phyloP scores from a whole-genome alignment of 305 asterid genomes.

The Euphrasia arctica region DNA sequence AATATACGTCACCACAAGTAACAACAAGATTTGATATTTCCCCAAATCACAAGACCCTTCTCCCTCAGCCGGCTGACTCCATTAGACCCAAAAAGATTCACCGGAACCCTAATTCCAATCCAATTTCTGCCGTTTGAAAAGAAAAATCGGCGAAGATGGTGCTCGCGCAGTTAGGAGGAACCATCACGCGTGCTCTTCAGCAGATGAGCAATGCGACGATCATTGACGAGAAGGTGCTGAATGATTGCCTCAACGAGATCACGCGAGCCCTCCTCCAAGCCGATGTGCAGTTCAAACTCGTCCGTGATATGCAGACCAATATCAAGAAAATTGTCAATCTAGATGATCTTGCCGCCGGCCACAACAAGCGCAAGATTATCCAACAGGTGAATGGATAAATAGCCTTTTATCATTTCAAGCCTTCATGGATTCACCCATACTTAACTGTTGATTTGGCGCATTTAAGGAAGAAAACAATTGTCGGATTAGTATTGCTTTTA shows the following conservation, averaged over 20 bases:
- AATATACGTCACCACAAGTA: not conserved
- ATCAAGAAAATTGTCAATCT: slow-evolving; percentile 90
- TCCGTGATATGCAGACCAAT: slow-evolving; percentile 76
- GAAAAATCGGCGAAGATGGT: slow-evolving; percentile 57
- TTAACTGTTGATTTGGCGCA: slow-evolving; percentile 4
- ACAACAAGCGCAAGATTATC: slow-evolving; percentile 86
- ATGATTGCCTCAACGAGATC: slow-evolving; percentile 89
- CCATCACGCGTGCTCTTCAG: slow-evolving; percentile 97
- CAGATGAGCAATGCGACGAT: slow-evolving; percentile 99
- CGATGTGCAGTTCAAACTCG: slow-evolving; percentile 86
- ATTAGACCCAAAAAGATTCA: not conserved
- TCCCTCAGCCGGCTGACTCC: slow-evolving; percentile 11
- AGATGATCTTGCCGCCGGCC: slow-evolving; percentile 98
- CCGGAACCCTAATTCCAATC: slow-evolving; percentile 27
- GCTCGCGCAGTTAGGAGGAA: slow-evolving; percentile 88
- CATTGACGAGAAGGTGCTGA: slow-evolving; percentile 86
- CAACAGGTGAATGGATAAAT: slow-evolving; percentile 52
- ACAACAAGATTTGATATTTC: not conserved
- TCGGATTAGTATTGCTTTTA: too few species aligned
- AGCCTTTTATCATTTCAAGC: not conserved
- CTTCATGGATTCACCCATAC: slow-evolving; percentile 2
- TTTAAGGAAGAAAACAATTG: too few species aligned
- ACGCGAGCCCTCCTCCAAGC: slow-evolving; percentile 93
- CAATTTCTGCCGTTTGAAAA: slow-evolving; percentile 4
- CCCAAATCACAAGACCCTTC: not conserved